Evolutionary conservation across 2,329 filamentous ascomycete genomes (phyloP).

Genomic region (Thielaviopsis ethacetica): DNA sequence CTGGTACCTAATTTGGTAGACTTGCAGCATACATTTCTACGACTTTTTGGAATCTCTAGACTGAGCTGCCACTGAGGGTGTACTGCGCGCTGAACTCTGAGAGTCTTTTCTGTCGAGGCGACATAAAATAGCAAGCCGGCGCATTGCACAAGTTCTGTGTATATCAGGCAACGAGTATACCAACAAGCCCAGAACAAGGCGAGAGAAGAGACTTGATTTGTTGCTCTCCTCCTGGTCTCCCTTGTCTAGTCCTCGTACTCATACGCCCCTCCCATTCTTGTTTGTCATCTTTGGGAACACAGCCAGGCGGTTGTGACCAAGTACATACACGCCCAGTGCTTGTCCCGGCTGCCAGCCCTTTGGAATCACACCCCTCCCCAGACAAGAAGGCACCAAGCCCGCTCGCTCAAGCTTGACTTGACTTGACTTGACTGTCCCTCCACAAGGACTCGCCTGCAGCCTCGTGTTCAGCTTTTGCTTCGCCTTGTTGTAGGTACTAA

Average conservation of each 20-base stretch:
- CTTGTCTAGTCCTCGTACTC: background rate
- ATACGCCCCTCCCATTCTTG: background rate
- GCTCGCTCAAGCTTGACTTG: background rate
- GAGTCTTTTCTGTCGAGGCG: background rate
- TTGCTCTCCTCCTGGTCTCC: background rate
- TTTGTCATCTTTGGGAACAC: background rate
- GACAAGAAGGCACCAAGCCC: background rate
- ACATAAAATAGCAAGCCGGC: background rate
- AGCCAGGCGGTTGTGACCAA: background rate
- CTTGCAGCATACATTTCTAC: background rate
- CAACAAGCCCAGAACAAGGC: background rate
- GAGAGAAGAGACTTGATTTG: background rate
- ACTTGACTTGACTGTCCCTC: background rate
- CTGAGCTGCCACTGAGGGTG: background rate
- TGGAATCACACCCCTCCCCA: background rate
- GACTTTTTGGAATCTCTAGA: background rate
- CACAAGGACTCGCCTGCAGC: background rate
- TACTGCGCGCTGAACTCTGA: background rate
- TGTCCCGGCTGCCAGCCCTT: too few relatives aligned
- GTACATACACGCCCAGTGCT: background rate
- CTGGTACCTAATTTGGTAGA: background rate
- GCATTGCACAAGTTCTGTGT: background rate
- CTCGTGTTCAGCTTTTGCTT: background rate
- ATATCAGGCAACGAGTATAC: background rate
- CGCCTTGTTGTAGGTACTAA: background rate